phyloP scores from a whole-genome alignment of 2,329 filamentous ascomycete species.

The Fusarium mundagurra region DNA sequence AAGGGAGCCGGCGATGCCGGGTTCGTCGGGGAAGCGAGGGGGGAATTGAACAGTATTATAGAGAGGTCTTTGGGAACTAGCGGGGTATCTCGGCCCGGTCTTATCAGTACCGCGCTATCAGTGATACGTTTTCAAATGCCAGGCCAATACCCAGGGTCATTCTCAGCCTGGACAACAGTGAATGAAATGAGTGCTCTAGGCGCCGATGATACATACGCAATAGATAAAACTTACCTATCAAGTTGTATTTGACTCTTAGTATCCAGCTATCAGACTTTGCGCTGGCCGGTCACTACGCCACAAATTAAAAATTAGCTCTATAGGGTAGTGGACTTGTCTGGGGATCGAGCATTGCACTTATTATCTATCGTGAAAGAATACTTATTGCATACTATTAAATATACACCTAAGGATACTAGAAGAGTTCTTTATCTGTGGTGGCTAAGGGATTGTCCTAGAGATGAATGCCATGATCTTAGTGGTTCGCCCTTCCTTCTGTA shows the following conservation, averaged over 20 bases:
- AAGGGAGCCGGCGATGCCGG: neutral
- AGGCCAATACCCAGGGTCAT: no score
- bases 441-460: fast-evolving
- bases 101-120: no score
- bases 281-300: neutral
- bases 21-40: neutral
- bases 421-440: fast-evolving
- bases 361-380: fast-evolving
- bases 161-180: no score
- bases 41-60: neutral
- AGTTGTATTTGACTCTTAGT: no score
- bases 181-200: no score
- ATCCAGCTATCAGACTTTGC: no score
- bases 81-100: neutral
- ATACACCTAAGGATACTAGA: neutral
- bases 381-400: neutral
- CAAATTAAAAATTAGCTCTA: neutral
- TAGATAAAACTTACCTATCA: no score
- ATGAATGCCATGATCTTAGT: fast-evolving
- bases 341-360: fast-evolving
- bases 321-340: neutral
- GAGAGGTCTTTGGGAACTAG: neutral
- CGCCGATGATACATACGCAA: no score
- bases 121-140: no score
- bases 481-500: fast-evolving